These are phyloP conservation scores for Cryptococcus amylolentus DNA, from an alignment of 1,284 basidiomycete species.

Conservation along the genomic window DNA sequence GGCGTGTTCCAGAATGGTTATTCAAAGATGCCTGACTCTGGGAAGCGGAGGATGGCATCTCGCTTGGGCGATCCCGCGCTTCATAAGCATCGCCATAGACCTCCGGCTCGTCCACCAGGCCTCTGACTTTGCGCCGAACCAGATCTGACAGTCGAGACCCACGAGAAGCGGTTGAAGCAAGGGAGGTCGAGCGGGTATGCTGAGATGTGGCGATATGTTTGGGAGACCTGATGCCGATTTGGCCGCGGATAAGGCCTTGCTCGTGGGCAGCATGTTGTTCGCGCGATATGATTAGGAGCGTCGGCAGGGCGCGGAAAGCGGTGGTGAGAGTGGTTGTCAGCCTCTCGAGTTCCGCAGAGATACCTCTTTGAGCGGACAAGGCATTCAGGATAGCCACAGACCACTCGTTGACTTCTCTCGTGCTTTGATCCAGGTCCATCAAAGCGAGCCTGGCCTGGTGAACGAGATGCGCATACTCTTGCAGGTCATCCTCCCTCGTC, in stretches of 20 bases:
- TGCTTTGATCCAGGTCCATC: conserved; percentile 32
- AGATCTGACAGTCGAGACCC: conserved; percentile 4
- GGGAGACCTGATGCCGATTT: conserved; percentile 26
- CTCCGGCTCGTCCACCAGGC: conserved; percentile 42
- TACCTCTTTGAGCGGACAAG: not conserved
- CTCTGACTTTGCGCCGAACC: conserved; percentile 13
- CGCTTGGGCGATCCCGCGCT: conserved; percentile 15
- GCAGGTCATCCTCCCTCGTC: conserved; percentile 22
- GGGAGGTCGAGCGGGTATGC: conserved; percentile 1
- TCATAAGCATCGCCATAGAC: conserved; percentile 30
- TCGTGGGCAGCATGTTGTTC: conserved; percentile 32
- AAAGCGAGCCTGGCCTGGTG: conserved; percentile 31
- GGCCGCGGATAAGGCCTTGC: conserved; percentile 27
- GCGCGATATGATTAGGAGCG: conserved; percentile 28
- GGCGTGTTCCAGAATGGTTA: conserved; percentile 5
- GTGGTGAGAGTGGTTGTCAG: conserved; percentile 14
- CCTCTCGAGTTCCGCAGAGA: not conserved
- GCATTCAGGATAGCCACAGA: conserved; percentile 5
- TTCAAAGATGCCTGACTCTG: not conserved
- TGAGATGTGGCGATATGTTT: conserved; percentile 6
- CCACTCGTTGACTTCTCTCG: not conserved
- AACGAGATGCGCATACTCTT: conserved; percentile 38
- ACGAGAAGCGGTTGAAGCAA: conserved; percentile 7
- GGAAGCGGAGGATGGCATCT: conserved; percentile 13
- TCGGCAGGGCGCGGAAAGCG: conserved; percentile 24